Percentiles rank a stretch among this genome's conserved stretches.
Conservation (phyloP, 768 basidiomycete species). For the Lyophyllum atratum region DNA sequence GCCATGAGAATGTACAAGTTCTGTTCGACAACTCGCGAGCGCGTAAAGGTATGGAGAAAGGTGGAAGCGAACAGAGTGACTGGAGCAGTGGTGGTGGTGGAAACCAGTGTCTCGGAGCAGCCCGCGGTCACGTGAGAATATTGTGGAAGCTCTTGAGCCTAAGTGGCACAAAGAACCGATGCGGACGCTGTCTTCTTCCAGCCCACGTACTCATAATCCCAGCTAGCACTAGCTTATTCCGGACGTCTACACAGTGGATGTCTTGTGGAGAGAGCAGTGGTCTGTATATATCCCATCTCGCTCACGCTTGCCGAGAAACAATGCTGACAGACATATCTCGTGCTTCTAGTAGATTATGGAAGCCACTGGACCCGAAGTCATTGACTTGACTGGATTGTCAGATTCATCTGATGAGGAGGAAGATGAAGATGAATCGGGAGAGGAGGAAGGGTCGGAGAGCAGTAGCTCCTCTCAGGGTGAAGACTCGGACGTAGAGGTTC, state of each 20-base stretch:
- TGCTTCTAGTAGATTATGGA: slow-evolving; percentile 24
- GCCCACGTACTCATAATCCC: not conserved
- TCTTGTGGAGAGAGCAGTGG: slow-evolving; percentile 1
- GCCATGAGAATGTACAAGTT: too few species aligned
- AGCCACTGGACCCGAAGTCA: slow-evolving; percentile 34
- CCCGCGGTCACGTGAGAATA: slow-evolving; percentile 18
- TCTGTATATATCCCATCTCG: slow-evolving; percentile 2
- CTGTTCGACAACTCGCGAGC: too few species aligned
- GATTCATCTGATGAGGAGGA: slow-evolving; percentile 33
- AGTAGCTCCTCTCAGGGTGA: slow-evolving; percentile 36
- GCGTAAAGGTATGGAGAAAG: not conserved
- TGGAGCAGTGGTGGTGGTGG: not conserved
- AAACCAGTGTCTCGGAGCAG: not conserved
- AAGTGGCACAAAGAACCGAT: not conserved
- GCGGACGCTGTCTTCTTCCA: not conserved
- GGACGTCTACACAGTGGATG: slow-evolving; percentile 3
- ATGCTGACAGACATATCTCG: slow-evolving; percentile 10
- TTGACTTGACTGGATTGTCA: slow-evolving; percentile 45
- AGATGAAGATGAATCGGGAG: slow-evolving; percentile 22
- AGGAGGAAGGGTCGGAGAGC: slow-evolving; percentile 21
- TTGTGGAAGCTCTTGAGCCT: not conserved
- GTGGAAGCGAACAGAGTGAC: not conserved
- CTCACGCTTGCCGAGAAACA: not conserved
- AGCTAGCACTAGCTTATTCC: not conserved
- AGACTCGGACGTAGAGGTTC: slow-evolving; percentile 28